Evolutionary conservation across 2,329 filamentous ascomycete species (phyloP).

Genomic region (Biscogniauxia sp.): DNA sequence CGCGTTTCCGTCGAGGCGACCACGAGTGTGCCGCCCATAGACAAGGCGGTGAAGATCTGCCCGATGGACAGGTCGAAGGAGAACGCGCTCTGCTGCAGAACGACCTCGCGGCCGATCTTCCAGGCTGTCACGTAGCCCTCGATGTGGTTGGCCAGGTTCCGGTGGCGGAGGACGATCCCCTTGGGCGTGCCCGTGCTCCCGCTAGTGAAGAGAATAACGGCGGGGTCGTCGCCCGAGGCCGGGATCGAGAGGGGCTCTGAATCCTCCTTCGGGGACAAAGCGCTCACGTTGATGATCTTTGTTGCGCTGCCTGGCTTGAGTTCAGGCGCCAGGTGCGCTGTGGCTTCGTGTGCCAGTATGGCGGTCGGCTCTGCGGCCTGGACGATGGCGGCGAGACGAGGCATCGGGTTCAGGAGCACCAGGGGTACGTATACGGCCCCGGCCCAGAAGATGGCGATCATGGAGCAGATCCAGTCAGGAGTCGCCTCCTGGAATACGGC

Average conservation of each 20-base stretch:
- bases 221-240: slow-evolving; percentile 9
- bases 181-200: slow-evolving; percentile 39
- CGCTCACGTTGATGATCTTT: background rate
- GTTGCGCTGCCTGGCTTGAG: background rate
- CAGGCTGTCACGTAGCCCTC: slow-evolving; percentile 26
- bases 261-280: background rate
- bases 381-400: slow-evolving; percentile 33
- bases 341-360: slow-evolving; percentile 15
- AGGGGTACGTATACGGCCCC: slow-evolving; percentile 41
- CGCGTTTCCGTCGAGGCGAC: slow-evolving; percentile 15
- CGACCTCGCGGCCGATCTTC: slow-evolving; percentile 15
- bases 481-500: slow-evolving; percentile 39
- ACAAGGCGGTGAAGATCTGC: slow-evolving; percentile 33
- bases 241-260: background rate
- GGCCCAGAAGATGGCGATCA: slow-evolving; percentile 40
- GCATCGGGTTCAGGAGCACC: slow-evolving; percentile 30
- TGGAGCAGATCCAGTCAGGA: slow-evolving; percentile 34
- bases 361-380: slow-evolving; percentile 26
- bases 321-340: background rate
- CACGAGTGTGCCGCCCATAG: slow-evolving; percentile 30
- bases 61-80: slow-evolving; percentile 35
- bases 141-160: background rate
- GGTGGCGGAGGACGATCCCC: slow-evolving; percentile 36
- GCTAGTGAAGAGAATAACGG: slow-evolving; percentile 35
- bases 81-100: slow-evolving; percentile 36